phyloP scores from a whole-genome alignment of 2,329 filamentous ascomycete species.

The Pseudopithomyces maydicus region DNA sequence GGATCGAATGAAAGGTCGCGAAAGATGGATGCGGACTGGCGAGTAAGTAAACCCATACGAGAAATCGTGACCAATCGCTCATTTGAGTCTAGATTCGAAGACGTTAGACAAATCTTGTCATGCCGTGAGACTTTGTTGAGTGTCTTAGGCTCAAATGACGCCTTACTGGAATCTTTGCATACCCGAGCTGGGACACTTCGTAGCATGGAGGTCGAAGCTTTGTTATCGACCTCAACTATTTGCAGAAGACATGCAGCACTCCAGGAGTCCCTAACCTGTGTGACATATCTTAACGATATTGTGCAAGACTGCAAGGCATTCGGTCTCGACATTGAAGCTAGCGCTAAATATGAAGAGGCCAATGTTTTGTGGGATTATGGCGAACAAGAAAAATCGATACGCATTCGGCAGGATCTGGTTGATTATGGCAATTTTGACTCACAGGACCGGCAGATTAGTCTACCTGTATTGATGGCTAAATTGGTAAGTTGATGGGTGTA shows the following conservation, averaged over 20 bases:
- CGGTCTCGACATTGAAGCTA: slow-evolving; percentile 78
- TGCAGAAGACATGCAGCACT: slow-evolving; percentile 79
- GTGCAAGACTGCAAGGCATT: slow-evolving; percentile 70
- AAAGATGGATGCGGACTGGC: slow-evolving; percentile 81
- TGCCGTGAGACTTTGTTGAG: slow-evolving; percentile 84
- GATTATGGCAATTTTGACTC: slow-evolving; percentile 38
- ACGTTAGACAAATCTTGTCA: slow-evolving; percentile 80
- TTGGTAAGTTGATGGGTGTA: slow-evolving; percentile 56
- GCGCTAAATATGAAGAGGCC: slow-evolving; percentile 80
- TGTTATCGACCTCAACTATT: slow-evolving; percentile 75
- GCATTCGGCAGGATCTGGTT: slow-evolving; percentile 76
- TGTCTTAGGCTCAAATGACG: slow-evolving; percentile 72
- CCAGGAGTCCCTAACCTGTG: slow-evolving; percentile 85
- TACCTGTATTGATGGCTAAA: slow-evolving; percentile 78
- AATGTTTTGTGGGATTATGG: slow-evolving; percentile 94
- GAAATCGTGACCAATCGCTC: neutral
- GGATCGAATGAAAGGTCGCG: slow-evolving; percentile 66
- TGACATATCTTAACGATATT: slow-evolving; percentile 80
- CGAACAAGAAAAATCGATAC: slow-evolving; percentile 85
- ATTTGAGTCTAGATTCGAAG: slow-evolving; percentile 66
- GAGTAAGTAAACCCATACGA: slow-evolving; percentile 59
- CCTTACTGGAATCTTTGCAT: slow-evolving; percentile 65
- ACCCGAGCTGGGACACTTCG: slow-evolving; percentile 68
- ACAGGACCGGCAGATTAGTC: slow-evolving; percentile 33
- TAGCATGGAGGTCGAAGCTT: slow-evolving; percentile 75